Conservation (phyloP, 805 yeast species). For the Wickerhamomyces sydowiorum region DNA sequence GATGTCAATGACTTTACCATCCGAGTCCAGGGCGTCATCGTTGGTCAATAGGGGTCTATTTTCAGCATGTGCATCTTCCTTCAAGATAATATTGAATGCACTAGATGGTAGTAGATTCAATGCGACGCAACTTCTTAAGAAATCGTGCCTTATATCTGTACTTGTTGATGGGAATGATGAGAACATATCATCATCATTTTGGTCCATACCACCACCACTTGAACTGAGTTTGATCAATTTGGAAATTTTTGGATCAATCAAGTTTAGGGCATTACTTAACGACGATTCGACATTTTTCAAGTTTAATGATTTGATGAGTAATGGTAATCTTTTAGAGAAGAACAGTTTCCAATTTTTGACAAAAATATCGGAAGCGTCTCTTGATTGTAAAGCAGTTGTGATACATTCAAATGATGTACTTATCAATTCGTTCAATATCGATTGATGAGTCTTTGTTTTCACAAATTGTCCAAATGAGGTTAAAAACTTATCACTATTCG, state of each 20-base stretch:
- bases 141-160: slow-evolving; percentile 45
- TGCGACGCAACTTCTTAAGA: slow-evolving; percentile 38
- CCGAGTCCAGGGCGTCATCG: slow-evolving; percentile 29
- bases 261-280: slow-evolving; percentile 22
- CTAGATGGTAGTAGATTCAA: slow-evolving; percentile 30
- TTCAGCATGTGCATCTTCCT: slow-evolving; percentile 35
- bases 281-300: slow-evolving; percentile 23
- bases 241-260: slow-evolving; percentile 30
- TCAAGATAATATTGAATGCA: slow-evolving; percentile 27
- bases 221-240: slow-evolving; percentile 17
- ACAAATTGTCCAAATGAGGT: slow-evolving; percentile 27
- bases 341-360: slow-evolving; percentile 40
- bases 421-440: slow-evolving; percentile 33
- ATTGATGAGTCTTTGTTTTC: slow-evolving; percentile 21
- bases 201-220: slow-evolving; percentile 12
- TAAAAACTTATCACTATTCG: slow-evolving; percentile 25
- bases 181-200: slow-evolving; percentile 40
- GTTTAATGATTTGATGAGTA: slow-evolving; percentile 30
- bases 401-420: slow-evolving; percentile 39
- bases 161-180: slow-evolving; percentile 43
- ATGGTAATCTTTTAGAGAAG: slow-evolving; percentile 40
- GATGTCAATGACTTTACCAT: slow-evolving; percentile 27
- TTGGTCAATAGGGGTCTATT: slow-evolving; percentile 24
- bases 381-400: slow-evolving; percentile 29
- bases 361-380: slow-evolving; percentile 26